Base-by-base conservation (phyloP, 73 alveolate genomes). In the Diophrys appendiculata region DNA sequence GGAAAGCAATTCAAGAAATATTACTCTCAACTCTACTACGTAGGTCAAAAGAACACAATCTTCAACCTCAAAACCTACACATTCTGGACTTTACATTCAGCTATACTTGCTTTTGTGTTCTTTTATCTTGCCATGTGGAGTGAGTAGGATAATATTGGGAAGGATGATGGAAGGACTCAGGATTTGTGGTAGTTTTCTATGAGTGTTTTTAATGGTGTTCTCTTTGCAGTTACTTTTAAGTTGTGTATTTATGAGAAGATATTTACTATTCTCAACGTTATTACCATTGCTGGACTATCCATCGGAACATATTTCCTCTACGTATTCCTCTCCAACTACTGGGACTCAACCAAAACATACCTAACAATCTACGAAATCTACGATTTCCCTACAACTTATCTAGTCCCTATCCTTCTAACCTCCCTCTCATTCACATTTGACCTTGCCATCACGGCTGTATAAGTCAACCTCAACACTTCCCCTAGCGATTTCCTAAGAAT, bases 61-160 rank as follows among this genome's bases (percentile, higher is more conserved):
- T 92, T 92, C 76, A 89, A 78, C 13, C 65, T 86, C 72, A 65
- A 81, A 1, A 89, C 88, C 78, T 92, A 89, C 82, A 33, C 89
- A 28, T 76, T 87, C 27, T 92, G 89, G 91, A 78, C 81, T 32
- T 43, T 43, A 18, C 5, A 43, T 43, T 5, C 60, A 11, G 18
- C 60, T 5, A 11, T 43, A 11, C 60, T 43, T 11, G 60, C 60
- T 43, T 5, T 43, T 5, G 5, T 43, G n/a, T 43, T 43, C 60
- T 43, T 43, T 43, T 5, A 11, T 5, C 18, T 43, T 43, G 60
- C 60, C 18, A 11, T 11, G n/a, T 43, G 60, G 60, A 18, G n/a
- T 11, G 60, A 43, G 60, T 11, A 43, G 18, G 60, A 43, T 43
- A 43, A 11, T 43, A 43, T 43, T 43, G 60, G 60, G 5, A 43